Evolutionary conservation across 805 yeast species (phyloP).

Genomic region (Candida piceae): DNA sequence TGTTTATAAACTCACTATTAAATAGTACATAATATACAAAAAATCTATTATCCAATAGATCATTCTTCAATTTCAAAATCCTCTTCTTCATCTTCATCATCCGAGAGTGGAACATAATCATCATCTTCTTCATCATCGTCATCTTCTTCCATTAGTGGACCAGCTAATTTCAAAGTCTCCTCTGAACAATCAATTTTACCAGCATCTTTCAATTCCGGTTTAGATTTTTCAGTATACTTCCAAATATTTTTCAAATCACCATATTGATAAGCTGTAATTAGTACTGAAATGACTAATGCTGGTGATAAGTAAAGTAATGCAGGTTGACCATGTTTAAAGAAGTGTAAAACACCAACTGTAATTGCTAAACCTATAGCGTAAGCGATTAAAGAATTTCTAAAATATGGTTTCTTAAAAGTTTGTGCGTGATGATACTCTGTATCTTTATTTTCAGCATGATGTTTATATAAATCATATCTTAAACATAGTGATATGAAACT

Average conservation of each 20-base stretch:
- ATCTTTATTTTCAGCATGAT: conserved; percentile 29
- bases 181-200: conserved; percentile 17
- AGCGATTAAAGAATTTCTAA: conserved; percentile 38
- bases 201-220: conserved; percentile 10
- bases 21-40: too few relatives aligned
- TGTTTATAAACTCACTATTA: too few relatives aligned
- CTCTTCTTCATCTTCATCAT: conserved; percentile 6
- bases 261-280: conserved; percentile 28
- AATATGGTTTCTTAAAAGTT: conserved; percentile 40
- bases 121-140: conserved; percentile 22
- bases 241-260: conserved; percentile 40
- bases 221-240: conserved; percentile 31
- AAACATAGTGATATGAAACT: conserved; percentile 46
- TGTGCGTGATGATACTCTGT: conserved; percentile 38
- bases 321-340: conserved; percentile 52
- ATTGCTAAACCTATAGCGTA: conserved; percentile 42
- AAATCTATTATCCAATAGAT: too few relatives aligned
- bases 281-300: conserved; percentile 30
- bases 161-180: conserved; percentile 21
- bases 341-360: conserved; percentile 38
- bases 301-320: conserved; percentile 65
- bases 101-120: conserved; percentile 14
- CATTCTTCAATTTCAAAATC: neutral
- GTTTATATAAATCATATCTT: conserved; percentile 45
- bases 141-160: conserved; percentile 18